Conservation (phyloP, 164 flowering plant species). For the Nymphaea colorata region DNA sequence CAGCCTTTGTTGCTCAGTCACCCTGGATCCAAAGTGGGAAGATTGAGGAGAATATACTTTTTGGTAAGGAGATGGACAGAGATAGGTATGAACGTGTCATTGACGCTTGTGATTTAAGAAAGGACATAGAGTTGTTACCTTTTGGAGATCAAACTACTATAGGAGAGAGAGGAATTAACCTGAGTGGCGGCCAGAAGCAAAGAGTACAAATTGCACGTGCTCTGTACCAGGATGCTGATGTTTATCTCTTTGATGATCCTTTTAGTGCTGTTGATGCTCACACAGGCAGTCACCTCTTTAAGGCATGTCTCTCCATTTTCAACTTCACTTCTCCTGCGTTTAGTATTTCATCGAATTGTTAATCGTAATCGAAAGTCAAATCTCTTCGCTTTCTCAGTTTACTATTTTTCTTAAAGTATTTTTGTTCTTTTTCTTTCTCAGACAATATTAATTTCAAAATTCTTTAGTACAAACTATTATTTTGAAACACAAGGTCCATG, state of each 20-base stretch:
- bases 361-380: too few species aligned
- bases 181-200: slow-evolving; percentile 95
- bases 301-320: slow-evolving; percentile 25
- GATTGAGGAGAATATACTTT: slow-evolving; percentile 75
- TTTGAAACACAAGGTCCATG: too few species aligned
- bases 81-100: slow-evolving; percentile 54
- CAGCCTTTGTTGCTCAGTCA: slow-evolving; percentile 79
- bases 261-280: slow-evolving; percentile 96
- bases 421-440: not conserved
- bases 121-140: slow-evolving; percentile 65
- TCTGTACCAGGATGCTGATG: slow-evolving; percentile 75
- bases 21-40: slow-evolving; percentile 92
- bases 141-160: slow-evolving; percentile 79
- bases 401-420: too few species aligned
- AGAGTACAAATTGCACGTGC: slow-evolving; percentile 88
- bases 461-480: too few species aligned
- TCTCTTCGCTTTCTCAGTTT: too few species aligned
- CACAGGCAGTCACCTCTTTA: slow-evolving; percentile 74
- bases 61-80: slow-evolving; percentile 68
- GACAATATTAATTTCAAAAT: too few species aligned
- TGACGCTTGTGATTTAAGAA: slow-evolving; percentile 67
- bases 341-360: too few species aligned
- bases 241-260: slow-evolving; percentile 83
- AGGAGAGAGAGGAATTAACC: slow-evolving; percentile 84
- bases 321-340: not conserved